phyloP scores from a whole-genome alignment of 1,139 yeast genomes.

The Diutina ranongensis region DNA sequence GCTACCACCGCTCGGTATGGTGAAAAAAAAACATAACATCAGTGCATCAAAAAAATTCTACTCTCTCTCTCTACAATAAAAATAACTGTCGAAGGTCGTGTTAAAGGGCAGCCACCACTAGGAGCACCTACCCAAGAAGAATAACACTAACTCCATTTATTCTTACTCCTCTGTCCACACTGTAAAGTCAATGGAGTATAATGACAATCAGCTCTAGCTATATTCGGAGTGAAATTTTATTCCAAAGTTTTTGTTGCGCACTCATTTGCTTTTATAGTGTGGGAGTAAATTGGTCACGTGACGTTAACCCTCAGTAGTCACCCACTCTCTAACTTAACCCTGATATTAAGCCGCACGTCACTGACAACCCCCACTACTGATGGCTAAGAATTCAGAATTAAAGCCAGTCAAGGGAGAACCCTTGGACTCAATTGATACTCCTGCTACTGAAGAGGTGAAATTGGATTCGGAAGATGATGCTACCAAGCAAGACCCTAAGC shows the following conservation, averaged over 20 bases:
- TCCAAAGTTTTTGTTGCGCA: neutral
- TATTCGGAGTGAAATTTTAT: conserved; percentile 12
- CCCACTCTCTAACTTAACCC: neutral
- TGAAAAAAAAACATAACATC: neutral
- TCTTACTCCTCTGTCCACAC: conserved; percentile 73
- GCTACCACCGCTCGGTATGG: too few species aligned
- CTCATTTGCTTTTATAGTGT: neutral
- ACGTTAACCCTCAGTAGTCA: neutral
- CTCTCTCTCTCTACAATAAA: neutral
- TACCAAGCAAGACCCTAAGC: neutral
- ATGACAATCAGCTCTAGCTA: conserved; percentile 47
- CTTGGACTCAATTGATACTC: conserved; percentile 3
- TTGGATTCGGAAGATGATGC: conserved; percentile 7
- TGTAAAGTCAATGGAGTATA: conserved; percentile 27
- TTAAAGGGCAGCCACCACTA: neutral
- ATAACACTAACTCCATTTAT: neutral
- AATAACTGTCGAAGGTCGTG: neutral
- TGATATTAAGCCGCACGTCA: neutral
- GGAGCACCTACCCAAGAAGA: neutral
- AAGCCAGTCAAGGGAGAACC: conserved; percentile 1
- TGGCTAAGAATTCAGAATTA: neutral
- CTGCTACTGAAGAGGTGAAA: conserved; percentile 7
- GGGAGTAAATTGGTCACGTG: too few species aligned
- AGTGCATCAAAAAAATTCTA: neutral
- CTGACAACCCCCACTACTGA: neutral